Percentiles rank a stretch among this genome's conserved stretches.
phyloP scores from a whole-genome alignment of 139 green algal genomes.

The Gonium pectorale region DNA sequence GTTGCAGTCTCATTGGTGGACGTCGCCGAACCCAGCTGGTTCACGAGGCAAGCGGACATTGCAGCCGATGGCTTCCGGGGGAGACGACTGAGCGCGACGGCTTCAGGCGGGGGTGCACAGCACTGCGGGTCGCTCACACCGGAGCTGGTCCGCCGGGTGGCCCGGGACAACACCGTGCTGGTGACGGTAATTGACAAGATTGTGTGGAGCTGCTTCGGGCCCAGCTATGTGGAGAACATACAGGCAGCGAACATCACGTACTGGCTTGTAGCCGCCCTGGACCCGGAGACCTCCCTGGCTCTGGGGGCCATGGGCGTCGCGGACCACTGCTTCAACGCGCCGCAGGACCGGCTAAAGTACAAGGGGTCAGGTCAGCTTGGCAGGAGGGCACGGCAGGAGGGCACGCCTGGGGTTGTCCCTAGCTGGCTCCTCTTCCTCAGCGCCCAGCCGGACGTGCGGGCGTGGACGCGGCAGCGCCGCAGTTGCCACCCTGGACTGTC shows the following conservation, averaged over 20 bases:
- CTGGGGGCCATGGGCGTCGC: neutral
- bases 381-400: no score
- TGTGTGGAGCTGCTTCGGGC: constrained; percentile 32
- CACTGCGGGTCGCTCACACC: constrained; percentile 14
- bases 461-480: no score
- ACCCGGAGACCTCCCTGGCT: constrained; percentile 31
- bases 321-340: constrained; percentile 48
- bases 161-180: constrained; percentile 9
- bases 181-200: constrained; percentile 28
- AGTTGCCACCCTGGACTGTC: no score
- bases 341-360: constrained; percentile 41
- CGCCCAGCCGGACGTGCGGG: constrained; percentile 14
- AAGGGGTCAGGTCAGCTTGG: constrained; percentile 44
- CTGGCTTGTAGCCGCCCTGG: constrained; percentile 40
- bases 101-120: no score
- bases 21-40: no score
- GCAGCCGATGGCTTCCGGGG: no score
- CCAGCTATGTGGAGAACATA: constrained; percentile 44
- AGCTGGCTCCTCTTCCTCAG: constrained; percentile 38
- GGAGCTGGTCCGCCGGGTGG: constrained; percentile 12
- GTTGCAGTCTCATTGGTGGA: no score
- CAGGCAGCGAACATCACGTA: constrained; percentile 38
- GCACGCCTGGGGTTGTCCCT: no score
- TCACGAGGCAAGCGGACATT: no score
- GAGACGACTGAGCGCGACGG: no score